phyloP scores from a whole-genome alignment of 345 rosid species.

The Populus simonii region DNA sequence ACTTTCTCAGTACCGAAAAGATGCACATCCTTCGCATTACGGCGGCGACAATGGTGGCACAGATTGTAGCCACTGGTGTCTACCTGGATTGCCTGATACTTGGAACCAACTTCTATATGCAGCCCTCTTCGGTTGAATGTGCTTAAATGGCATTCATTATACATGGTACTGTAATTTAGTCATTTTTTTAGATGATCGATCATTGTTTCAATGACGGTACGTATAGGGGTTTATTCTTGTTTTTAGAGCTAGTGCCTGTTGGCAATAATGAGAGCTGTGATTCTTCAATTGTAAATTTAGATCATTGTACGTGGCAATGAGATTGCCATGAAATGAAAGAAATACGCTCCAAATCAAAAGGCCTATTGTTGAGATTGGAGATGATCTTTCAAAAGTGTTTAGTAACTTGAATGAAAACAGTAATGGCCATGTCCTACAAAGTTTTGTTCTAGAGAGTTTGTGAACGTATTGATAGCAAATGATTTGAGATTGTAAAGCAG shows the following conservation, averaged over 20 bases:
- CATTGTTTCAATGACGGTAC: slow-evolving; percentile 24
- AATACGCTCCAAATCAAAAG: neutral
- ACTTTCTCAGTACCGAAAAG: slow-evolving; percentile 34
- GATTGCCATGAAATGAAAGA: slow-evolving; percentile 5
- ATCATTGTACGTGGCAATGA: neutral
- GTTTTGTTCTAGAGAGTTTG: too few species aligned
- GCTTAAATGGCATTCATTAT: neutral
- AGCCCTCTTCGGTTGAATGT: slow-evolving; percentile 37
- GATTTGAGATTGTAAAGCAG: too few species aligned
- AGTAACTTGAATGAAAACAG: neutral
- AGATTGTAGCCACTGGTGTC: slow-evolving; percentile 96
- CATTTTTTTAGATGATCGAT: neutral
- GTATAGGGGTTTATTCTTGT: neutral
- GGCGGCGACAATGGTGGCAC: slow-evolving; percentile 32
- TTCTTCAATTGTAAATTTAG: slow-evolving; percentile 25
- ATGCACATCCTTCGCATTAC: slow-evolving; percentile 67
- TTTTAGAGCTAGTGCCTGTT: neutral
- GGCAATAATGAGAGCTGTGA: slow-evolving; percentile 16
- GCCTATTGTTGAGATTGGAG: neutral
- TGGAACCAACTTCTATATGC: slow-evolving; percentile 80
- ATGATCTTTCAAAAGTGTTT: neutral
- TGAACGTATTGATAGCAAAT: too few species aligned
- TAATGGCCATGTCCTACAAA: too few species aligned
- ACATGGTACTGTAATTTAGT: neutral
- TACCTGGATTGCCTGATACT: slow-evolving; percentile 92